Percentiles rank a stretch among this genome's conserved stretches.
Evolutionary conservation across 495 filamentous ascomycete genomes (phyloP).

Genomic region (Tuber borchii): DNA sequence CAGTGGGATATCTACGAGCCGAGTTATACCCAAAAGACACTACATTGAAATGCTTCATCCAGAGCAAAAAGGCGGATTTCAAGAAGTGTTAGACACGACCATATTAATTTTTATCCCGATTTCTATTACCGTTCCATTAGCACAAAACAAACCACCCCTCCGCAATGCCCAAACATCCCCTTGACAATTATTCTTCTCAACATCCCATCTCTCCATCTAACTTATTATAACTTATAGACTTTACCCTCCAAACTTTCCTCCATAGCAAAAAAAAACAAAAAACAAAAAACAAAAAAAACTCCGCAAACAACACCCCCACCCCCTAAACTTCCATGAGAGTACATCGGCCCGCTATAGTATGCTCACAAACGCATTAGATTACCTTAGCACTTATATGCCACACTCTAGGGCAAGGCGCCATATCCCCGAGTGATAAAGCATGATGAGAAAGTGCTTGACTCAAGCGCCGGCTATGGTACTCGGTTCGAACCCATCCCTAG

Average conservation of each 20-base stretch:
- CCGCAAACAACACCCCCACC: no score
- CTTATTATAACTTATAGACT: background rate
- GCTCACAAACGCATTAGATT: background rate
- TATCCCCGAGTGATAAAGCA: background rate
- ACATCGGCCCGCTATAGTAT: background rate
- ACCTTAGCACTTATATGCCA: background rate
- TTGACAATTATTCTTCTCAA: background rate
- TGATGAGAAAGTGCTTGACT: background rate
- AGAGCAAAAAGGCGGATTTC: no score
- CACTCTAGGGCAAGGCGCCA: no score
- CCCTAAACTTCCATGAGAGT: background rate
- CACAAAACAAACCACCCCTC: background rate
- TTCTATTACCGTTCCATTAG: background rate
- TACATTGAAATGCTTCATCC: background rate
- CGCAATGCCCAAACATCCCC: background rate
- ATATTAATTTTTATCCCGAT: no score
- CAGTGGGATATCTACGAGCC: background rate
- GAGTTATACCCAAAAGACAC: background rate
- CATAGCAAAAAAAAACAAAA: no score
- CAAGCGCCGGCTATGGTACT: background rate
- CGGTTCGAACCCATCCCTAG: background rate
- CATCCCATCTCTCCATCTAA: background rate
- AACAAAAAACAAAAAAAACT: no score
- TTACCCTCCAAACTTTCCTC: background rate
- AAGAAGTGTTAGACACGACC: no score